Base-by-base conservation (phyloP, 148 eudicot species). In the Rhododendron vialii region DNA sequence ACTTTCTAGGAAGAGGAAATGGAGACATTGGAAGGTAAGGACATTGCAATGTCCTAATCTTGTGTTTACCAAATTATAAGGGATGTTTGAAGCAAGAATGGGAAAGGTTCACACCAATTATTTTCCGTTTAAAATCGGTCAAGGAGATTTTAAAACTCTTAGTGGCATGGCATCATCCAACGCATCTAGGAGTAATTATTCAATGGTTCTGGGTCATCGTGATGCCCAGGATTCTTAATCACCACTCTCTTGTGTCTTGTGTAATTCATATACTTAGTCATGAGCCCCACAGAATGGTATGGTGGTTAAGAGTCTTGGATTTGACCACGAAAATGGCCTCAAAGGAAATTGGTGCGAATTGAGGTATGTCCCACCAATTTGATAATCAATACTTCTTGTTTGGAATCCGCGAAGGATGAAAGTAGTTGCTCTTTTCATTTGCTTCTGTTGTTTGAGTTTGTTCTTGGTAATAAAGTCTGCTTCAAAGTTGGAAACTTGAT, bases 21-120 rank as follows among this genome's bases (percentile, higher is more conserved):
- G 92, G 88, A 87, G 90, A 87, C 83, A 78, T 92, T 83, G 30
- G 85, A 83, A 84, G 88, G 93, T 90, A 69, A 61, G 87, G 75
- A 17, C 3, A 76, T 84, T 89, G 57, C 86, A 30, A 51, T 8
- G 78, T 78, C 80, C 24, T 15, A 87, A 45, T 83, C 85, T 71
- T 47, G 61, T 30, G 20, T 83, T 63, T 36, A 6, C 24, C 8
- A 35, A 43, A 43, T 24, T 77, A 76, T 7, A 35, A 35, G n/a
- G 17, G 2, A 36, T 36, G 20, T 15, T 75, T 38, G 12, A 17
- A 77, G n/a, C 22, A 8, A 38, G 80, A 77, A 22, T 20, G 80
- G 50, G 48, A 41, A 69, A 28, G 35, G 17, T 1, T 69, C 75
- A 28, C 75, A 28, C 12, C 5, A 14, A 14, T 30, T 12, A 30